Evolutionary conservation across 2,329 filamentous ascomycete species (phyloP).

Genomic region (Neofusicoccum kwambonambiense): DNA sequence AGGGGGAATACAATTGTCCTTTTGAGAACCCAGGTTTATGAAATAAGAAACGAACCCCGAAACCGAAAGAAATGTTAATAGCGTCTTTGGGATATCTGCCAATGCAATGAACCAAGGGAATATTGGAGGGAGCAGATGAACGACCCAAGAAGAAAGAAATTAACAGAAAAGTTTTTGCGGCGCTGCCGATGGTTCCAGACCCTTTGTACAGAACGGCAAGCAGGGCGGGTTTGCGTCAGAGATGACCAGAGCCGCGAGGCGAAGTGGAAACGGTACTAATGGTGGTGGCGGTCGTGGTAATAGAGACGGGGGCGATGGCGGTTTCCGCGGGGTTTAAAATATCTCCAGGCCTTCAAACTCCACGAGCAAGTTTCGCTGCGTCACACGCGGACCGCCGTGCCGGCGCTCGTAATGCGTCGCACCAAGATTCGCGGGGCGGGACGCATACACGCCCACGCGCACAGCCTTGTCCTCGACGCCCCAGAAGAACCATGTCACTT

Average conservation of each 20-base stretch:
- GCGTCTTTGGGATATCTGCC: conserved; percentile 14
- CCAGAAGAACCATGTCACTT: conserved; percentile 63
- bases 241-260: not conserved
- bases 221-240: not conserved
- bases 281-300: not conserved
- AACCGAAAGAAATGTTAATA: not conserved
- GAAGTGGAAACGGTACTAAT: not conserved
- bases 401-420: conserved; percentile 34
- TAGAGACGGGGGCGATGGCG: not conserved
- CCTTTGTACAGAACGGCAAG: conserved; percentile 6
- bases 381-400: conserved; percentile 27
- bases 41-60: not conserved
- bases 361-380: conserved; percentile 37
- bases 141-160: not conserved
- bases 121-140: not conserved
- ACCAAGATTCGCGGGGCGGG: conserved; percentile 52
- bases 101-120: conserved; percentile 9
- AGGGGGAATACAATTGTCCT: conserved; percentile 7
- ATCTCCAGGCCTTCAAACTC: conserved; percentile 45
- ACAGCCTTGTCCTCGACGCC: conserved; percentile 59
- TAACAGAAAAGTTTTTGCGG: not conserved
- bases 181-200: conserved; percentile 10
- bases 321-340: conserved; percentile 19
- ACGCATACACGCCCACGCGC: conserved; percentile 59
- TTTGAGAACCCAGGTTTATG: not conserved